Conservation (phyloP, 257 asterid genomes). For the Jacaranda copaia region DNA sequence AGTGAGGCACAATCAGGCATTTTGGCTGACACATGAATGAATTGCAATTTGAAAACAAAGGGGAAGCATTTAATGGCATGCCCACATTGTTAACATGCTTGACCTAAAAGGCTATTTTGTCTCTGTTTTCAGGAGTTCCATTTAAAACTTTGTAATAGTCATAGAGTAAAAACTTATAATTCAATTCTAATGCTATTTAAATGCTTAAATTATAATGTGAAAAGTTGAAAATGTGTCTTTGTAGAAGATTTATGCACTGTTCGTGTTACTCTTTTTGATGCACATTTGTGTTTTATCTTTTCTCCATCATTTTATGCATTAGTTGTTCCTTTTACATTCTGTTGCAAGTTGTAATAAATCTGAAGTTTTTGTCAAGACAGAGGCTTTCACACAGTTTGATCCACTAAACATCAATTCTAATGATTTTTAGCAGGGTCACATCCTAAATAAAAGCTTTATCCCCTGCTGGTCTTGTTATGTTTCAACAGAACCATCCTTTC, state of each 20-base stretch:
- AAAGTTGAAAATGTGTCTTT: not conserved
- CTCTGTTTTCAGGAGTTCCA: not conserved
- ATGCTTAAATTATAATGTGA: not conserved
- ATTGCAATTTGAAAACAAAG: not conserved
- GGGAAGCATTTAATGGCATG: not conserved
- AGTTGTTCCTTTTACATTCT: not conserved
- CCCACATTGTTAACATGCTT: not conserved
- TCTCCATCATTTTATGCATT: not conserved
- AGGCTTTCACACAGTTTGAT: conserved; percentile 11
- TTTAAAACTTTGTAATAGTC: not conserved
- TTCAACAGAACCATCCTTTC: conserved; percentile 6
- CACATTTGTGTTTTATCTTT: not conserved
- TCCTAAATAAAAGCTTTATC: not conserved
- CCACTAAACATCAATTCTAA: too few species aligned
- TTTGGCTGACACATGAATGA: not conserved
- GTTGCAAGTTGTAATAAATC: not conserved
- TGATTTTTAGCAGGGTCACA: not conserved
- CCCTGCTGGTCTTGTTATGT: not conserved
- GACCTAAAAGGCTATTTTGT: not conserved
- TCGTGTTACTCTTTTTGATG: not conserved
- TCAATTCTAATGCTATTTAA: not conserved
- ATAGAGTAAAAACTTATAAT: not conserved
- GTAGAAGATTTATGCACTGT: not conserved
- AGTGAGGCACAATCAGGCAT: not conserved
- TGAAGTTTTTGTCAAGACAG: not conserved